Conservation (phyloP, 257 asterid genomes). For the Plectranthus barbatus region DNA sequence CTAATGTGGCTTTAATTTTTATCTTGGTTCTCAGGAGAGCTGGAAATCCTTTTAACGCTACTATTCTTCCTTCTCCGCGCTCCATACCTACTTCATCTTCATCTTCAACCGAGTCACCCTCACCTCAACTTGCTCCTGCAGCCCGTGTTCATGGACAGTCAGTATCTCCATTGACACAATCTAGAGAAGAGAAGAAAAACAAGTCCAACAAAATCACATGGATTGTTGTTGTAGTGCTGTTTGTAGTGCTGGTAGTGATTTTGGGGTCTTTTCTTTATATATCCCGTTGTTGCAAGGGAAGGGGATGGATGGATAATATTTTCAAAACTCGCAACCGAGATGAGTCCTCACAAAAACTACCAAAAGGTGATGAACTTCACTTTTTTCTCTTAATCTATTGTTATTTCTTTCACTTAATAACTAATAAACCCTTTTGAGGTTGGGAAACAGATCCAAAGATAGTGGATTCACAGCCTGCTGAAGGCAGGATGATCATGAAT, state of each 20-base stretch:
- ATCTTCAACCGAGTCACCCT: conserved; percentile 44
- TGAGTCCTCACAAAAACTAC: conserved; percentile 26
- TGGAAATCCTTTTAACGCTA: conserved; percentile 92
- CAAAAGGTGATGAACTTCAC: conserved; percentile 31
- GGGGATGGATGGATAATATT: conserved; percentile 19
- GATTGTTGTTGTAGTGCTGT: conserved; percentile 45
- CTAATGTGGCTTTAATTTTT: too few species aligned
- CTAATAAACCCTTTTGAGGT: conserved; percentile 1
- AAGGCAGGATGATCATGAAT: conserved; percentile 25
- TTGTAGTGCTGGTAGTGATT: conserved; percentile 29
- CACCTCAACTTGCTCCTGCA: conserved; percentile 35
- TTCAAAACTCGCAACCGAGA: conserved; percentile 22
- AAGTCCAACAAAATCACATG: conserved; percentile 29
- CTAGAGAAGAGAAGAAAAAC: conserved; percentile 20
- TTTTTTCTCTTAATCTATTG: background rate
- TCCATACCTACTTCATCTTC: conserved; percentile 33
- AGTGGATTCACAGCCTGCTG: conserved; percentile 27
- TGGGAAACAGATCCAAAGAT: conserved; percentile 26
- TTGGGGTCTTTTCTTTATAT: conserved; percentile 42
- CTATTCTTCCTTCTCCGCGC: conserved; percentile 68
- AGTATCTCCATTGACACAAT: conserved; percentile 25
- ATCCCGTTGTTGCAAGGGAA: conserved; percentile 37
- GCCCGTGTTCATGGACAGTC: conserved; percentile 32
- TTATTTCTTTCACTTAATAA: background rate
- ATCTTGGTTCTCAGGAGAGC: conserved; percentile 40